These are phyloP conservation scores for Fusarium beomiforme DNA, from an alignment of 2,329 filamentous ascomycete genomes.

Conservation along the genomic window DNA sequence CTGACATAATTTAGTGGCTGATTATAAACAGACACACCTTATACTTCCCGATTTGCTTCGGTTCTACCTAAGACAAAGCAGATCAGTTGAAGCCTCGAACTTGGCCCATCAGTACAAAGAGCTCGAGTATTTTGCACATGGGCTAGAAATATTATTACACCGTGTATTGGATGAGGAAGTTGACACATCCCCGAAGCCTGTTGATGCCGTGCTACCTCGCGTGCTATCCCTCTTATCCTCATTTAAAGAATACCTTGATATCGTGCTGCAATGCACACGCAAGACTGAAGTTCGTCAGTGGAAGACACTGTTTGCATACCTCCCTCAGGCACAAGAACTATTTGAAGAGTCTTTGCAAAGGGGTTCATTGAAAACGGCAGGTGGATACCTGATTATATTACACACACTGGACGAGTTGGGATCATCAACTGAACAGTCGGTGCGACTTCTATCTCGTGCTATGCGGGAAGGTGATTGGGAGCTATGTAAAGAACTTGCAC, in stretches of 20 bases:
- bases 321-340: conserved; percentile 88
- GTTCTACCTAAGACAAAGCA: conserved; percentile 78
- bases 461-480: conserved; percentile 93
- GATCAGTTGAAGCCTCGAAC: conserved; percentile 81
- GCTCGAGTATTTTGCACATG: conserved; percentile 92
- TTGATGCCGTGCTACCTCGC: conserved; percentile 71
- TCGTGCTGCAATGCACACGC: conserved; percentile 94
- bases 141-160: conserved; percentile 90
- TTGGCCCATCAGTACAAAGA: conserved; percentile 87
- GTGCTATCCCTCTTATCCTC: conserved; percentile 74
- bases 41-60: conserved; percentile 90
- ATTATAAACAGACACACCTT: conserved; percentile 76
- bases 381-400: conserved; percentile 93
- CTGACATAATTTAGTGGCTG: background rate
- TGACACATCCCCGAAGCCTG: conserved; percentile 72
- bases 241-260: conserved; percentile 88
- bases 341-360: conserved; percentile 92
- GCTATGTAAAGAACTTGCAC: conserved; percentile 90
- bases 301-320: conserved; percentile 90
- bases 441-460: conserved; percentile 82
- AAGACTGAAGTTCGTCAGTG: conserved; percentile 97
- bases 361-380: conserved; percentile 91
- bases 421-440: conserved; percentile 78
- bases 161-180: conserved; percentile 95
- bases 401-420: conserved; percentile 81